Evolutionary conservation across 495 filamentous ascomycete genomes (phyloP), one percentile per base, ranked within the genome.

Genomic region (Penicillium alfredii): DNA sequence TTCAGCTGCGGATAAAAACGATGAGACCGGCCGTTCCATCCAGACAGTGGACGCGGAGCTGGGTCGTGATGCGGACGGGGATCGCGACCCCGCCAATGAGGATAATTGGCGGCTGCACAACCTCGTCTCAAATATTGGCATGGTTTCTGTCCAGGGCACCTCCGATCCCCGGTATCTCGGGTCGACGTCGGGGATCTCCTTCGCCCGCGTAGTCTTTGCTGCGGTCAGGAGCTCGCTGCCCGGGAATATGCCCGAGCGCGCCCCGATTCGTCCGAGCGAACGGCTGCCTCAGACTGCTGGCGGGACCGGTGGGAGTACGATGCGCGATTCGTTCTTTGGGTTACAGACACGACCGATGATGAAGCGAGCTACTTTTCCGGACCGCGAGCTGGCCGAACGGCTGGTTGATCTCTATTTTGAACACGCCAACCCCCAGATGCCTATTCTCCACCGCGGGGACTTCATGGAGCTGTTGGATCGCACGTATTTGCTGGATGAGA

Each of bases 281-380:
- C 59, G 59, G 13, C 40, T 68, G 25, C 63, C 64, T 7, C 61
- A 63, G 38, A 64, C 58, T n/a, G 50, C 53, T 24, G 64, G 8
- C 23, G 23, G 22, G 2, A n/a, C 72, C 10, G 71, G 63, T 17
- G 79, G 77, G 8, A 84, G 82, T 18, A 82, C 79, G 12, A 93
- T 93, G 84, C 77, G 90, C 24, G 90, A 96, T 61, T 90, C 85
- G 1, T 94, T 94, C 66, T 97, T 97, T 51, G 90, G 90, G 11
- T 60, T 97, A 28, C 88, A 94, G 51, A 93, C 86, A 9, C 87
- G 83, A 48, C 86, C 88, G 16, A 85, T 80, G 26, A 89, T 94
- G 58, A 78, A 80, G 33, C 84, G 82, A 27, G 90, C 90, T 2
- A 72, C 82, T 9, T 96, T 96, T 49, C 90, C 90, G 1, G 78